Base-by-base conservation (phyloP, 75 land plant genomes). In the Selaginella tamariscina region DNA sequence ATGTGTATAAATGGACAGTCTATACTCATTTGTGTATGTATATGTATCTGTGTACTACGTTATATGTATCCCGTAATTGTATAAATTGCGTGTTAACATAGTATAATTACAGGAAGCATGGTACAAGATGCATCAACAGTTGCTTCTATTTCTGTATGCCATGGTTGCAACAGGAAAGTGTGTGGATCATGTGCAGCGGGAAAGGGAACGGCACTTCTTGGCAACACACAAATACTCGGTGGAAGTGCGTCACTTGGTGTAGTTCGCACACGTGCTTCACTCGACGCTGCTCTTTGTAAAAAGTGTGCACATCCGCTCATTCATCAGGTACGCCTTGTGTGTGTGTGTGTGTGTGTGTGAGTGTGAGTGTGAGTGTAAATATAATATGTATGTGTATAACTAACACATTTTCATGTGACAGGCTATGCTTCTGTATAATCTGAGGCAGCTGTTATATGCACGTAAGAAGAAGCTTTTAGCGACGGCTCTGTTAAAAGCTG, bases 141-240 rank as follows among this genome's bases (percentile, higher is more conserved):
- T 5, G 15, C 49, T 5, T 5, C 49, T 15, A 39, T 39, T 15
- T 39, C 49, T 39, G 5, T 15, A 15, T 39, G 49, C 49, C 5
- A 78, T 29, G 15, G 67, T 0, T 94, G 98, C 74, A 13, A 69
- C 65, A 80, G 81, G 64, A 88, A 80, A 65, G 91, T 73, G 21
- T 93, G 98, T 67, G 77, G 71, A 65, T 72, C 81, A 54, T 90
- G 96, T 69, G 82, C 72, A 68, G 83, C 87, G 60, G 88, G 91
- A 55, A 82, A 72, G 65, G 96, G 88, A 64, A 83, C 80, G 56
- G 69, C 32, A 44, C 66, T 82, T 0, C 71, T 87, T 5, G 21
- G 33, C 18, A 65, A 27, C 64, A 64, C 24, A 29, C 57, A 67
- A 54, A 65, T 32, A 8, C 24, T 60, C 68, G 72, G 18, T 30